Conservation (phyloP, 352 stramenopile species). For the Aphanomyces stellatus region DNA sequence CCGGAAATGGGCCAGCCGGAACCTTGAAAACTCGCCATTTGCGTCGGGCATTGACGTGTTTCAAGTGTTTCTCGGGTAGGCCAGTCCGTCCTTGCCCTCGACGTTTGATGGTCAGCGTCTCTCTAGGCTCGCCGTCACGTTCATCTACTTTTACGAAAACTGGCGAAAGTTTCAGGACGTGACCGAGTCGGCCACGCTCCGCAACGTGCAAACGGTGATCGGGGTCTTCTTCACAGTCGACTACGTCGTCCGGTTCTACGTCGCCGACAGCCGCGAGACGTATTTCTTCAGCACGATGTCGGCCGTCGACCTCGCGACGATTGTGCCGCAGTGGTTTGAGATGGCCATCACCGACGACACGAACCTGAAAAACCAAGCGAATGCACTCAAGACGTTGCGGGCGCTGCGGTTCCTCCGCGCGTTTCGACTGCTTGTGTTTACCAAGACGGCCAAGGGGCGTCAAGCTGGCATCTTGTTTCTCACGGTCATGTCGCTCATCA, state of each 20-base stretch:
- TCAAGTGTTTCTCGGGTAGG: conserved; percentile 18
- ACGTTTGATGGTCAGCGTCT: not conserved
- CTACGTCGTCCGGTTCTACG: conserved; percentile 30
- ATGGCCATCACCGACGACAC: conserved; percentile 23
- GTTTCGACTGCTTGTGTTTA: conserved; percentile 48
- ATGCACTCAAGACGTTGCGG: conserved; percentile 55
- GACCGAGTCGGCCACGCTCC: not conserved
- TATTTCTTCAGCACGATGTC: conserved; percentile 58
- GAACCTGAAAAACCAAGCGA: conserved; percentile 38
- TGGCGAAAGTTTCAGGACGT: conserved; percentile 10
- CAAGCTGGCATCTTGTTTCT: conserved; percentile 45
- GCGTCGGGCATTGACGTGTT: conserved; percentile 9
- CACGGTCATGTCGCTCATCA: conserved; percentile 50
- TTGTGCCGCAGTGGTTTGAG: conserved; percentile 37
- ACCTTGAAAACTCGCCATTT: conserved; percentile 10
- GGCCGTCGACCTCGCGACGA: conserved; percentile 41
- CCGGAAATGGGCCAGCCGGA: conserved; percentile 17
- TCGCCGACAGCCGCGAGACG: conserved; percentile 43
- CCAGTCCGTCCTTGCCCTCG: not conserved
- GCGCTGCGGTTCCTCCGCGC: conserved; percentile 48
- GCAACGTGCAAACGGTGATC: not conserved
- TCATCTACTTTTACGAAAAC: conserved; percentile 21
- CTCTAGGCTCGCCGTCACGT: conserved; percentile 14
- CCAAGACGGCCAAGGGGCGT: conserved; percentile 47
- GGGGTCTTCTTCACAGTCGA: conserved; percentile 14